phyloP scores from a whole-genome alignment of 1,284 basidiomycete species.

The Gymnopus androsaceus region DNA sequence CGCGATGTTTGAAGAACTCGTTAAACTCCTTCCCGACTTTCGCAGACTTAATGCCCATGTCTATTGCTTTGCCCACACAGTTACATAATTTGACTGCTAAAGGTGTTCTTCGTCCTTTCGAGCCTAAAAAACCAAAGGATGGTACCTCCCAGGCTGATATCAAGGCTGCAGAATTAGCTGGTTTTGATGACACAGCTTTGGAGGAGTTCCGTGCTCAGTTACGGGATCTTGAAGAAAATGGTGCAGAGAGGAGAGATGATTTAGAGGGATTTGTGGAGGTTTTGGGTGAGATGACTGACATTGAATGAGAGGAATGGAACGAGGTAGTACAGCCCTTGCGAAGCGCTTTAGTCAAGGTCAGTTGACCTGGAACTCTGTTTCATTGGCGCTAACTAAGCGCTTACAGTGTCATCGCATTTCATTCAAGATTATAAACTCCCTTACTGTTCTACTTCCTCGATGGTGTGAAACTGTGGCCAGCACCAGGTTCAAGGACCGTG shows the following conservation, averaged over 20 bases:
- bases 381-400: neutral
- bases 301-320: neutral
- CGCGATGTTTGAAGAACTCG: too few species aligned
- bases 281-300: neutral
- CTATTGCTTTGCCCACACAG: neutral
- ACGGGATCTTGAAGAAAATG: too few species aligned
- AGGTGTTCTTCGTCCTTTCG: neutral
- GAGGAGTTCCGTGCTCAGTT: too few species aligned
- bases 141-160: too few species aligned
- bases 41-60: neutral
- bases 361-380: neutral
- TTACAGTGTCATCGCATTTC: neutral
- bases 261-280: too few species aligned
- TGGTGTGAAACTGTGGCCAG: neutral
- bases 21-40: too few species aligned
- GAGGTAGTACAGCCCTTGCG: neutral
- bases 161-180: too few species aligned
- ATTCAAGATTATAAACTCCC: neutral
- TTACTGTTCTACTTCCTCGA: neutral
- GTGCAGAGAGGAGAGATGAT: too few species aligned
- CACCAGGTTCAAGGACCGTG: neutral
- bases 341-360: neutral
- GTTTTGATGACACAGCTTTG: too few species aligned
- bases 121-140: neutral
- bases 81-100: neutral